Percentiles rank a stretch among this genome's conserved stretches.
Conservation (phyloP, 176 grass and related monocot species). For the Carex pumila region DNA sequence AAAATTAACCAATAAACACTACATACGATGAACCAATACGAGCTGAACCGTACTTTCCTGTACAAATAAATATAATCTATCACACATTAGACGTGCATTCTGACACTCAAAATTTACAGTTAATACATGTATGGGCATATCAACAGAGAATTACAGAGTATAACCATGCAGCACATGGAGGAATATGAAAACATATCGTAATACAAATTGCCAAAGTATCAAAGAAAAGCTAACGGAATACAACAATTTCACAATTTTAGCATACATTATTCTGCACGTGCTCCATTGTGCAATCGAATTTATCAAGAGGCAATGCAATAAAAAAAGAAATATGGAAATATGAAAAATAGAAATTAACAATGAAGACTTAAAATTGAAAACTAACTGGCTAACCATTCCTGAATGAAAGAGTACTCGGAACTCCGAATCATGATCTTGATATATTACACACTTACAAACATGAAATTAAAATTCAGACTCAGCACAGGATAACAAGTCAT, state of each 20-base stretch:
- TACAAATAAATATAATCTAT: neutral
- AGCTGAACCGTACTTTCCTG: neutral
- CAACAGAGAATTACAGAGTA: neutral
- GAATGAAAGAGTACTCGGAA: neutral
- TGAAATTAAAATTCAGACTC: neutral
- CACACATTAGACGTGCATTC: neutral
- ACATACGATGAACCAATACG: neutral
- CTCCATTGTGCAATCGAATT: neutral
- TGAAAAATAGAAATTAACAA: neutral
- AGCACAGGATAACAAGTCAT: constrained; percentile 5
- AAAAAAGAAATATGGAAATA: neutral
- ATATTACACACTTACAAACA: constrained; percentile 16
- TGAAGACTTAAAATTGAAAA: neutral
- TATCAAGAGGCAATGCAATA: neutral
- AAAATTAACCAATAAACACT: neutral
- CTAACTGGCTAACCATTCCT: neutral
- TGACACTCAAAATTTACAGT: neutral
- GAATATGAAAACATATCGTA: neutral
- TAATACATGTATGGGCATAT: neutral
- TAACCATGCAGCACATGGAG: neutral
- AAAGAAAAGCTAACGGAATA: neutral
- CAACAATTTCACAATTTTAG: neutral
- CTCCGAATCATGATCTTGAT: neutral
- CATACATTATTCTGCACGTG: neutral
- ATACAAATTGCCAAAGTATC: neutral